A percentile compares a stretch with the other conserved stretches of the same genome.
phyloP scores from a whole-genome alignment of 1,284 basidiomycete species.

The Leccinum pseudoinsigne region DNA sequence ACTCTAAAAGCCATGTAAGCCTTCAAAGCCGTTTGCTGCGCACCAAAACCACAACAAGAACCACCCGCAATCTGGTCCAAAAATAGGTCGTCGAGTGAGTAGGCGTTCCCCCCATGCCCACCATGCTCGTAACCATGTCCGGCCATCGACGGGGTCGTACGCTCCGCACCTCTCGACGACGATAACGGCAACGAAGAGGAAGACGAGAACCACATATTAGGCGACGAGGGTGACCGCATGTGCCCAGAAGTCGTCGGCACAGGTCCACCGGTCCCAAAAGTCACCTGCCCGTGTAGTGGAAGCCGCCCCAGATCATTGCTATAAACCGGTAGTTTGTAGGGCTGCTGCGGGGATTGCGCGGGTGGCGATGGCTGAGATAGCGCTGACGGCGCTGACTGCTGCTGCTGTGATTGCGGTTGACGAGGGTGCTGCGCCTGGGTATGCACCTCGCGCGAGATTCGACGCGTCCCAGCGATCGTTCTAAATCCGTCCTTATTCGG shows the following conservation, averaged over 20 bases:
- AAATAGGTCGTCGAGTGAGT: slow-evolving; percentile 29
- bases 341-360: neutral
- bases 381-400: neutral
- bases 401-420: slow-evolving; percentile 7
- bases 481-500: slow-evolving; percentile 20
- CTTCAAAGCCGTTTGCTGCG: slow-evolving; percentile 3
- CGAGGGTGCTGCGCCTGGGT: slow-evolving; percentile 14
- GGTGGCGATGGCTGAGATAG: neutral
- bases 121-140: slow-evolving; percentile 13
- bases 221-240: slow-evolving; percentile 11
- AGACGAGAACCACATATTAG: slow-evolving; percentile 24
- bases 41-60: slow-evolving; percentile 15
- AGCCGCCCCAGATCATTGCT: slow-evolving; percentile 58
- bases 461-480: slow-evolving; percentile 36
- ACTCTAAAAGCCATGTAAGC: no score
- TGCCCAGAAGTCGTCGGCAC: slow-evolving; percentile 3
- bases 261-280: slow-evolving; percentile 15
- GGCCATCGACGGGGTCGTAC: neutral
- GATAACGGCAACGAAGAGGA: neutral
- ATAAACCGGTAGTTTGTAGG: slow-evolving; percentile 48
- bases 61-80: slow-evolving; percentile 19
- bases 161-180: neutral
- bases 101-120: slow-evolving; percentile 6
- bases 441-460: slow-evolving; percentile 28
- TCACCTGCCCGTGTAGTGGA: slow-evolving; percentile 47